These are phyloP conservation scores for Naegleria fowleri DNA, from an alignment of 208 protist species.

Conservation along the genomic window DNA sequence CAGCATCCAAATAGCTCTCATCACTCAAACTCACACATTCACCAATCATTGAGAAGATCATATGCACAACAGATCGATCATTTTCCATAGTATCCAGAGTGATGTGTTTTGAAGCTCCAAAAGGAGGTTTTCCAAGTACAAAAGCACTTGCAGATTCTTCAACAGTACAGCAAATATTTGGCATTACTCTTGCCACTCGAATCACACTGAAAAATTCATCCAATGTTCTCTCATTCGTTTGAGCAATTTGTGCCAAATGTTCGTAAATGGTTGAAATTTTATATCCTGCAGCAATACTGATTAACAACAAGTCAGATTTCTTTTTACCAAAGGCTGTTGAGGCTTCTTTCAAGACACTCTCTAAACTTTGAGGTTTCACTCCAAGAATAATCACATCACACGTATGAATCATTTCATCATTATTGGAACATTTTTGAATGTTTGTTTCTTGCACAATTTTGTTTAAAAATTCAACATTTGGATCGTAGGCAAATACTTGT, in stretches of 20 bases:
- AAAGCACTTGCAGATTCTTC: slow-evolving; percentile 64
- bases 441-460: slow-evolving; percentile 52
- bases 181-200: slow-evolving; percentile 87
- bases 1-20: slow-evolving; percentile 74
- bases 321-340: slow-evolving; percentile 38
- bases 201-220: slow-evolving; percentile 22
- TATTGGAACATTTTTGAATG: slow-evolving; percentile 44
- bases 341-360: slow-evolving; percentile 49
- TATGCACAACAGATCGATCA: slow-evolving; percentile 49
- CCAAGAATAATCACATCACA: slow-evolving; percentile 76
- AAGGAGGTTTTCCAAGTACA: background rate
- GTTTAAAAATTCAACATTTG: slow-evolving; percentile 47
- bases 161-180: slow-evolving; percentile 80
- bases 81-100: background rate
- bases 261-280: slow-evolving; percentile 41
- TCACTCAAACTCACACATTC: slow-evolving; percentile 58
- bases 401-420: slow-evolving; percentile 52
- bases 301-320: slow-evolving; percentile 56
- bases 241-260: background rate
- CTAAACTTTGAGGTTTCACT: slow-evolving; percentile 80
- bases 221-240: slow-evolving; percentile 60
- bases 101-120: slow-evolving; percentile 39
- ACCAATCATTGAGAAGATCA: slow-evolving; percentile 66
- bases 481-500: slow-evolving; percentile 64
- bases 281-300: slow-evolving; percentile 84